Conservation (phyloP, 2,329 filamentous ascomycete genomes). For the Cladosporium cucumerinum region DNA sequence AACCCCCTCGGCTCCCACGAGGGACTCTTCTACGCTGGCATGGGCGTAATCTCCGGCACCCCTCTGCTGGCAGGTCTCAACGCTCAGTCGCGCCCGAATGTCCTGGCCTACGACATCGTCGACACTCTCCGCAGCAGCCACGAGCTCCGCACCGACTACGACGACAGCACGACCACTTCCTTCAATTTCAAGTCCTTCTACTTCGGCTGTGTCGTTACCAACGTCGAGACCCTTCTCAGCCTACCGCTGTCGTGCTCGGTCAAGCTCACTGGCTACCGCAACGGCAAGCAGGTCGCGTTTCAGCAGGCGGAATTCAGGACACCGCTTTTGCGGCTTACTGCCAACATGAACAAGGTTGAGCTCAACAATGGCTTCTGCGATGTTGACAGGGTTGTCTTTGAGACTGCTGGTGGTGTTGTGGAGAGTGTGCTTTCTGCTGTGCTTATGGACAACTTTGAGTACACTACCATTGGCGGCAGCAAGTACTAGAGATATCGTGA, state of each 20-base stretch:
- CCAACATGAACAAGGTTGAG: conserved; percentile 10
- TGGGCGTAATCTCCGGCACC: conserved; percentile 14
- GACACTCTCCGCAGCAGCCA: background rate
- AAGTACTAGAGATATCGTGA: background rate
- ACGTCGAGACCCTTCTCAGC: conserved; percentile 8
- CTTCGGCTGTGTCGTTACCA: conserved; percentile 16
- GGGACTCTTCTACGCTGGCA: conserved; percentile 13
- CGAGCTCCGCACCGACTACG: conserved; percentile 16
- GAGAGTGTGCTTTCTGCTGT: conserved; percentile 5
- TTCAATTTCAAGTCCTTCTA: conserved; percentile 17
- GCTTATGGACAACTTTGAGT: conserved; percentile 14
- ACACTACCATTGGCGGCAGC: background rate
- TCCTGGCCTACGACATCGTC: conserved; percentile 14
- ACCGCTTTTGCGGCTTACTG: background rate
- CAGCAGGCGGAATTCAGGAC: conserved; percentile 7
- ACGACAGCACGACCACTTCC: conserved; percentile 12
- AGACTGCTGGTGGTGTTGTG: conserved; percentile 4
- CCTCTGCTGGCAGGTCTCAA: conserved; percentile 11
- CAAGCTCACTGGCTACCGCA: conserved; percentile 5
- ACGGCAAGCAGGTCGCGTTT: conserved; percentile 6
- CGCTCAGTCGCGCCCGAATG: conserved; percentile 12
- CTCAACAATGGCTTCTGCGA: conserved; percentile 13
- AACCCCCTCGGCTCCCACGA: conserved; percentile 14
- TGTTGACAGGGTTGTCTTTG: conserved; percentile 9
- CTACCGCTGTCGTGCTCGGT: conserved; percentile 10